Conservation (phyloP, 768 basidiomycete genomes). For the Dendrothele bispora region DNA sequence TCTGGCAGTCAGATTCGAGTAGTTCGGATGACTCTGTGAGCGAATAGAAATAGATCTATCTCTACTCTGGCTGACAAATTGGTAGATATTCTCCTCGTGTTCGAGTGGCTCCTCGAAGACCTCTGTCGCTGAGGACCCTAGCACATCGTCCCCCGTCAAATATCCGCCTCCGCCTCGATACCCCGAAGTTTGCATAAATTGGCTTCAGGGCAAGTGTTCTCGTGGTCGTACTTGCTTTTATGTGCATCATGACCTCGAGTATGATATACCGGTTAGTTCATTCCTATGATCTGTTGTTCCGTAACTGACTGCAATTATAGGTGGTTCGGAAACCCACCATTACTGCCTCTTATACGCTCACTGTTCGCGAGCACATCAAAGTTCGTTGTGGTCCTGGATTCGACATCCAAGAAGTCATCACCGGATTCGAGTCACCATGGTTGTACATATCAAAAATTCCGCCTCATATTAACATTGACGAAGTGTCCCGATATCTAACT, state of each 20-base stretch:
- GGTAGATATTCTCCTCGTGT: too few species aligned
- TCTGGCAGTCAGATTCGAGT: too few species aligned
- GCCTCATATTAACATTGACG: conserved; percentile 24
- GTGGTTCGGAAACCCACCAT: not conserved
- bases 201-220: conserved; percentile 30
- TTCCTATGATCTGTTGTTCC: not conserved
- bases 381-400: conserved; percentile 64
- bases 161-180: conserved; percentile 18
- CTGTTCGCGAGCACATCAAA: conserved; percentile 53
- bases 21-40: too few species aligned
- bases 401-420: conserved; percentile 51
- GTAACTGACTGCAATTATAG: not conserved
- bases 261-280: conserved; percentile 15
- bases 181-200: conserved; percentile 24
- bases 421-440: conserved; percentile 71
- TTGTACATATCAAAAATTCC: conserved; percentile 56
- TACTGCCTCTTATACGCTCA: conserved; percentile 18
- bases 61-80: too few species aligned
- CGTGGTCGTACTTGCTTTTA: conserved; percentile 22
- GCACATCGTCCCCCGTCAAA: not conserved
- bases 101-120: not conserved
- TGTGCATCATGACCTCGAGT: conserved; percentile 25
- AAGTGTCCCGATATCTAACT: conserved; percentile 40
- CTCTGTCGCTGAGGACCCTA: not conserved
- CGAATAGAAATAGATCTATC: too few species aligned